These are phyloP conservation scores for Houttuynia cordata DNA, from an alignment of 164 flowering plant genomes.

Conservation along the genomic window DNA sequence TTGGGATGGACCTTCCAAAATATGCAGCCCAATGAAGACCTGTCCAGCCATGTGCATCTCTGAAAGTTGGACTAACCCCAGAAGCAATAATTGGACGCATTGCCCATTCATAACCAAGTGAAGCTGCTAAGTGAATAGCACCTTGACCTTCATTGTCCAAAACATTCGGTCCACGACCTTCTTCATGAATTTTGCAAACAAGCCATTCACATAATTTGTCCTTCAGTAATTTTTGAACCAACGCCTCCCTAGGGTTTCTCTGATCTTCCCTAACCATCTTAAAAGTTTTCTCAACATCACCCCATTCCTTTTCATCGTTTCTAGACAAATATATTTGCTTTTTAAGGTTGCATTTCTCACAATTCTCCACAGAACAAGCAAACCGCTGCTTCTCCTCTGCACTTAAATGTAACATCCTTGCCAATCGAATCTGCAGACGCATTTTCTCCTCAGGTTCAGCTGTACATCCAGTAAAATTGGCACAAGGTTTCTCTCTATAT, in stretches of 20 bases:
- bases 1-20: conserved; percentile 45
- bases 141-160: conserved; percentile 61
- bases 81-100: conserved; percentile 46
- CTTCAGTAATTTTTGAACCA: conserved; percentile 39
- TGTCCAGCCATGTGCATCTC: conserved; percentile 62
- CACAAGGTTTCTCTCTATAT: conserved; percentile 29
- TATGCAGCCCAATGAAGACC: conserved; percentile 80
- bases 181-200: conserved; percentile 40
- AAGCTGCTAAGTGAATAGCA: conserved; percentile 60
- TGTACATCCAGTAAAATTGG: conserved; percentile 7
- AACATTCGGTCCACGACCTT: conserved; percentile 39
- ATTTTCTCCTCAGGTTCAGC: conserved; percentile 32
- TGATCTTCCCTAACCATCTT: conserved; percentile 5
- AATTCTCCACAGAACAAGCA: conserved; percentile 28
- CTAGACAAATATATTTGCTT: conserved; percentile 15
- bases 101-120: conserved; percentile 80
- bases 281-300: conserved; percentile 12
- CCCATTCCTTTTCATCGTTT: conserved; percentile 18
- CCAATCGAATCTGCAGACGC: conserved; percentile 38
- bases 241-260: conserved; percentile 20
- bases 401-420: conserved; percentile 29
- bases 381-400: conserved; percentile 18
- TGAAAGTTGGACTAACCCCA: conserved; percentile 52
- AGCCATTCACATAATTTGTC: conserved; percentile 62
- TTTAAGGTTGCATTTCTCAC: conserved; percentile 36